phyloP scores from a whole-genome alignment of 495 filamentous ascomycete genomes.

The Umbilicaria muhlenbergii region DNA sequence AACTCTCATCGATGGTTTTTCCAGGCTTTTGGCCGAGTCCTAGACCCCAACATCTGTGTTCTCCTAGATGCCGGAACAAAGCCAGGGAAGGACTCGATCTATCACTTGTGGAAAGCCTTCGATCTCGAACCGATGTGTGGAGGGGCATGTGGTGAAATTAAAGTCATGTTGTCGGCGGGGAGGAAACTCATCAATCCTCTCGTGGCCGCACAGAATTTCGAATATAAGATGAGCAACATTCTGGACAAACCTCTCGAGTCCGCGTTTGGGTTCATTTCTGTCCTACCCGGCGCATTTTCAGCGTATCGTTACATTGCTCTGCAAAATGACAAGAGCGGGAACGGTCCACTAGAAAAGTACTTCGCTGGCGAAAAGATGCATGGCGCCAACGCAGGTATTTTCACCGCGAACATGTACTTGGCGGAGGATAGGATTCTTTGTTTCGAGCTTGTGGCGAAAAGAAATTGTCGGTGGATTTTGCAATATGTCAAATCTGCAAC shows the following conservation, averaged over 20 bases:
- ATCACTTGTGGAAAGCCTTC: conserved; percentile 96
- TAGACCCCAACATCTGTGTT: conserved; percentile 93
- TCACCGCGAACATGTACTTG: conserved; percentile 99
- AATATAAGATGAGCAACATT: conserved; percentile 99
- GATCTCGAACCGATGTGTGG: conserved; percentile 95
- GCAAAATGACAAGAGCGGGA: conserved; percentile 89
- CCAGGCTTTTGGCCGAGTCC: conserved; percentile 83
- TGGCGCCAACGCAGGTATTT: conserved; percentile 87
- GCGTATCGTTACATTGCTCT: conserved; percentile 89
- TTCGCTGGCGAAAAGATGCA: conserved; percentile 98
- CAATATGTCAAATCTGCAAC: conserved; percentile 95
- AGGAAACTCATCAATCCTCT: conserved; percentile 87
- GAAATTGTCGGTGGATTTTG: conserved; percentile 91
- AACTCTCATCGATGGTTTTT: conserved; percentile 99
- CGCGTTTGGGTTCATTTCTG: conserved; percentile 93
- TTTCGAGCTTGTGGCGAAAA: conserved; percentile 95
- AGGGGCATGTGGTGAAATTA: conserved; percentile 97
- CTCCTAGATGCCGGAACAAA: conserved; percentile 93
- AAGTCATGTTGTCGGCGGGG: conserved; percentile 90
- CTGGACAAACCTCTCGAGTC: conserved; percentile 96
- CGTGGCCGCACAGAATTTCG: conserved; percentile 95
- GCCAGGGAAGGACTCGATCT: conserved; percentile 85
- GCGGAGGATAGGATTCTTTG: conserved; percentile 98
- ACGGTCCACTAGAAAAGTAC: conserved; percentile 90
- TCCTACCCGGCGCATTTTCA: conserved; percentile 94